A percentile compares a stretch with the other conserved stretches of the same genome.
These are phyloP conservation scores for Colletotrichum sp. DNA, from an alignment of 2,329 filamentous ascomycete genomes.

Conservation along the genomic window DNA sequence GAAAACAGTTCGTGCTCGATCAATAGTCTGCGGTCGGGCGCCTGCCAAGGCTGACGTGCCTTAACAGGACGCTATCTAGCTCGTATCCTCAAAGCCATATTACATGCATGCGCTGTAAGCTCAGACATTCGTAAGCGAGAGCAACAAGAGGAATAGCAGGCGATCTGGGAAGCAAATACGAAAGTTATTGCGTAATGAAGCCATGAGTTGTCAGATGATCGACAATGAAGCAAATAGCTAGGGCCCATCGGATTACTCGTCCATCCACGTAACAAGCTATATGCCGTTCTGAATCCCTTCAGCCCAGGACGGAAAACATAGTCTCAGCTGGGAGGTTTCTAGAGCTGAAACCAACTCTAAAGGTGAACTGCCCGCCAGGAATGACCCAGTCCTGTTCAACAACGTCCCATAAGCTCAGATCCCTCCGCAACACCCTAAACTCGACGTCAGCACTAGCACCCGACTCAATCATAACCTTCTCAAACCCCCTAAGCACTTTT, in stretches of 20 bases:
- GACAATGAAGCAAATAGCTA: rapidly evolving
- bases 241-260: rapidly evolving
- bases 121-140: background rate
- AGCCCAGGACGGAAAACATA: background rate
- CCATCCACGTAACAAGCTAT: rapidly evolving
- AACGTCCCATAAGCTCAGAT: conserved; percentile 56
- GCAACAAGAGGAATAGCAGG: background rate
- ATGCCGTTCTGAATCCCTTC: rapidly evolving
- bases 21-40: background rate
- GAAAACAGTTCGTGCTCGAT: background rate
- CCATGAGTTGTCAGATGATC: background rate
- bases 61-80: background rate
- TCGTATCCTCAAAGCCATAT: background rate
- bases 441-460: conserved; percentile 41
- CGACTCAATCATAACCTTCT: conserved; percentile 45
- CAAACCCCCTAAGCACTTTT: conserved; percentile 48
- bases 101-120: background rate
- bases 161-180: rapidly evolving
- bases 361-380: conserved; percentile 32
- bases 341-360: background rate
- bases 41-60: background rate
- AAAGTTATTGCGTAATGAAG: rapidly evolving
- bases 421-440: conserved; percentile 48
- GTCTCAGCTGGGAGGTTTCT: background rate
- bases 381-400: conserved; percentile 55